A percentile compares a stretch with the other conserved stretches of the same genome.
Evolutionary conservation across 768 basidiomycete species (phyloP).

Genomic region (Hericium rajendrae): DNA sequence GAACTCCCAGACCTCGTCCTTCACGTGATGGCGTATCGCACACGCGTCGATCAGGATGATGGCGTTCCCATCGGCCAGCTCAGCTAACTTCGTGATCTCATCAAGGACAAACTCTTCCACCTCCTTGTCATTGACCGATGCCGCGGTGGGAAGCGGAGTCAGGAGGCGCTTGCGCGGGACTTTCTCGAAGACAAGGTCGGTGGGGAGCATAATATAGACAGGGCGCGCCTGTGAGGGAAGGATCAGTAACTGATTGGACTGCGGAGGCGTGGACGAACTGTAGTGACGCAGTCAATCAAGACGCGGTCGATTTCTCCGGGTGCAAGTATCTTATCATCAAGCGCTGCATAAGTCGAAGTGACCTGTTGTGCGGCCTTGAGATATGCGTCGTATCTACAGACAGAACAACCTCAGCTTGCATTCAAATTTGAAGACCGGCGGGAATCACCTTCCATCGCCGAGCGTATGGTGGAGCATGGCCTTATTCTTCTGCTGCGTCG

Average conservation of each 20-base stretch:
- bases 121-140: constrained; percentile 43
- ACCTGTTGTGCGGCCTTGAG: constrained; percentile 65
- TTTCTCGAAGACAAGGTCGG: constrained; percentile 63
- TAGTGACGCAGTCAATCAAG: constrained; percentile 45
- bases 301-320: constrained; percentile 70
- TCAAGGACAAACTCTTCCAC: constrained; percentile 64
- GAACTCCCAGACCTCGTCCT: constrained; percentile 53
- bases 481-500: constrained; percentile 55
- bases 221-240: constrained; percentile 52
- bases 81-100: constrained; percentile 57
- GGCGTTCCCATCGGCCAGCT: constrained; percentile 51
- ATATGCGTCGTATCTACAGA: constrained; percentile 68
- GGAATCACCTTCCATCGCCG: constrained; percentile 59
- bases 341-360: constrained; percentile 53
- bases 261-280: background rate
- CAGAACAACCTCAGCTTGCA: background rate
- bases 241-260: background rate
- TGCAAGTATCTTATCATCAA: constrained; percentile 46
- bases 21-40: constrained; percentile 60
- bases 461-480: constrained; percentile 84
- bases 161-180: constrained; percentile 57
- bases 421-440: background rate
- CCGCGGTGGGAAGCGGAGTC: constrained; percentile 41
- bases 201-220: constrained; percentile 81
- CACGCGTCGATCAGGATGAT: constrained; percentile 80